Conservation (phyloP, 106 monocot genomes). For the Platanthera guangdongensis region DNA sequence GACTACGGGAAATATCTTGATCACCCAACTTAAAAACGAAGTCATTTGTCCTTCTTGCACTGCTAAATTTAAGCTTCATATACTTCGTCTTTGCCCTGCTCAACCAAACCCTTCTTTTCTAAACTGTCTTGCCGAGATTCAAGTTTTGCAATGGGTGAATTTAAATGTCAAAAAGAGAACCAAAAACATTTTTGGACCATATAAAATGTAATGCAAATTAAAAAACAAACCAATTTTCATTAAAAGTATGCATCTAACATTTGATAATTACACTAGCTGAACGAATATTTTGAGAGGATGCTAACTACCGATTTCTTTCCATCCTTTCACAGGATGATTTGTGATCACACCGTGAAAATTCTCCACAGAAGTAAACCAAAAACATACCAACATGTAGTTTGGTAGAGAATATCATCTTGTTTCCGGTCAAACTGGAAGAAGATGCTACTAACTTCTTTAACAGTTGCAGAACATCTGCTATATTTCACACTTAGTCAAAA, state of each 20-base stretch:
- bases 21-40: no score
- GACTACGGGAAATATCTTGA: no score
- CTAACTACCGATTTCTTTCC: background rate
- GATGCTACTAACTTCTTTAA: background rate
- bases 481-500: background rate
- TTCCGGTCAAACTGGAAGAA: background rate
- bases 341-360: background rate
- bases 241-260: background rate
- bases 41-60: no score
- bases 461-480: background rate
- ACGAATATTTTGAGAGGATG: background rate
- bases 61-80: no score
- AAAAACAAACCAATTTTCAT: background rate
- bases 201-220: background rate
- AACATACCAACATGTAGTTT: background rate
- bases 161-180: no score
- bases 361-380: background rate
- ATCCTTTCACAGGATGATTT: background rate
- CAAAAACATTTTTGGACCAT: background rate
- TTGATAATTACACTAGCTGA: background rate
- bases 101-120: no score
- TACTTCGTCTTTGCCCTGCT: no score
- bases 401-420: background rate
- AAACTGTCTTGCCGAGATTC: no score
- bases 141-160: no score